Conservation (phyloP, 2,329 filamentous ascomycete species). For the Aspergillus brasiliensis region DNA sequence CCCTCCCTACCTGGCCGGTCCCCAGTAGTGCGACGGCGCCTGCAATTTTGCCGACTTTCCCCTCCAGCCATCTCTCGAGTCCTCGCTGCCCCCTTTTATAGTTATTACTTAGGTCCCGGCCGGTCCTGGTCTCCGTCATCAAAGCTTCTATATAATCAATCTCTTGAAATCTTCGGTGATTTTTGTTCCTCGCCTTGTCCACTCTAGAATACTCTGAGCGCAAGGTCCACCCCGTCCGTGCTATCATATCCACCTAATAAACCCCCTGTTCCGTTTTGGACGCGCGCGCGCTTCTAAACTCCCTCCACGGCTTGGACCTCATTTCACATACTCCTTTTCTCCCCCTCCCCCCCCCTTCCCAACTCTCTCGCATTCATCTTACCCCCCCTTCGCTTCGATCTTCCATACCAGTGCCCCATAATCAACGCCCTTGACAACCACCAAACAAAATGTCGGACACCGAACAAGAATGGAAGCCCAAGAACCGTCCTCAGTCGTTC, state of each 20-base stretch:
- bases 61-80: neutral
- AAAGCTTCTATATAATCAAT: slow-evolving; percentile 13
- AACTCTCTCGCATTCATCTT: neutral
- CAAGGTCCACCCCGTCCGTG: slow-evolving; percentile 5
- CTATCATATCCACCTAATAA: slow-evolving; percentile 11
- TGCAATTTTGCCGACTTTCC: slow-evolving; percentile 9
- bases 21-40: slow-evolving; percentile 10
- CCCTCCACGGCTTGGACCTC: slow-evolving; percentile 10
- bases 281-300: slow-evolving; percentile 8
- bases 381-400: neutral
- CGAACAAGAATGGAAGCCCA: slow-evolving; percentile 79
- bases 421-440: neutral
- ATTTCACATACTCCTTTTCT: slow-evolving; percentile 9
- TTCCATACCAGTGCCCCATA: slow-evolving; percentile 3
- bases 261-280: slow-evolving; percentile 10
- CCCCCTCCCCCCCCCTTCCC: slow-evolving; percentile 6
- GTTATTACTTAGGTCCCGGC: slow-evolving; percentile 23
- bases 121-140: slow-evolving; percentile 31
- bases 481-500: slow-evolving; percentile 79
- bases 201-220: slow-evolving; percentile 1
- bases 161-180: slow-evolving; percentile 11
- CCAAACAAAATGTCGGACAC: slow-evolving; percentile 58
- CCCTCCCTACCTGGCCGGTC: slow-evolving; percentile 13
- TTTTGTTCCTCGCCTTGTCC: slow-evolving; percentile 5
- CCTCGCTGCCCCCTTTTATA: neutral